These are phyloP conservation scores for Neobulgaria alba DNA, from an alignment of 2,329 filamentous ascomycete genomes.

Conservation along the genomic window DNA sequence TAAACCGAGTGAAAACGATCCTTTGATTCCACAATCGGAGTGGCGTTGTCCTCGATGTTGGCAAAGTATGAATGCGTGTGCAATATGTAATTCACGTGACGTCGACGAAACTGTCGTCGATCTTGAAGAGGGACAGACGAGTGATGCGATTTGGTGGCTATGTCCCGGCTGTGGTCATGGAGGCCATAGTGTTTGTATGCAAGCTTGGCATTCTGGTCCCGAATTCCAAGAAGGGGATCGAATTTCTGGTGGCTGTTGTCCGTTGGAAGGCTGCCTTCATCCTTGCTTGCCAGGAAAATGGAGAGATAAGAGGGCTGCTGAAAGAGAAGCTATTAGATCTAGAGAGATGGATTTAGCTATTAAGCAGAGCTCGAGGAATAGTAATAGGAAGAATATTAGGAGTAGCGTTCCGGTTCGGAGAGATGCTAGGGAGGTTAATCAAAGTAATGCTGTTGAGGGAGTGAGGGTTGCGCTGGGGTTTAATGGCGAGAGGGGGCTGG, in stretches of 20 bases:
- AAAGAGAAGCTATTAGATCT: constrained; percentile 16
- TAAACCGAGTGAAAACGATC: constrained; percentile 40
- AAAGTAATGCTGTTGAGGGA: constrained; percentile 52
- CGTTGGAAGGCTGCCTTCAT: constrained; percentile 56
- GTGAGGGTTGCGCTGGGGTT: constrained; percentile 43
- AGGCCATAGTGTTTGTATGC: constrained; percentile 51
- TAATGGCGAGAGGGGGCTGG: constrained; percentile 35
- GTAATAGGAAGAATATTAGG: constrained; percentile 11
- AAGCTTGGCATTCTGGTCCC: constrained; percentile 44
- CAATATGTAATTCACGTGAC: constrained; percentile 44
- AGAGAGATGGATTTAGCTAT: constrained; percentile 41
- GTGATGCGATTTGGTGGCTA: constrained; percentile 45
- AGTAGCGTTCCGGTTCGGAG: constrained; percentile 31
- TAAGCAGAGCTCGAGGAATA: constrained; percentile 17
- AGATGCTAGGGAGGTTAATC: constrained; percentile 46
- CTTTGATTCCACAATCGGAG: constrained; percentile 31
- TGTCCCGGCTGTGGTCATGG: constrained; percentile 55
- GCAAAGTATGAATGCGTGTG: constrained; percentile 45
- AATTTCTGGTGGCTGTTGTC: constrained; percentile 48
- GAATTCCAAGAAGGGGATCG: constrained; percentile 28
- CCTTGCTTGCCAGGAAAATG: constrained; percentile 51
- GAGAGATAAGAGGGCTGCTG: constrained; percentile 36
- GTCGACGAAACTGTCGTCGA: constrained; percentile 1
- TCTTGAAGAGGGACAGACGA: constrained; percentile 3
- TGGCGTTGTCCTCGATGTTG: constrained; percentile 54